phyloP scores from a whole-genome alignment of 345 rosid genomes.

The Excoecaria agallocha region DNA sequence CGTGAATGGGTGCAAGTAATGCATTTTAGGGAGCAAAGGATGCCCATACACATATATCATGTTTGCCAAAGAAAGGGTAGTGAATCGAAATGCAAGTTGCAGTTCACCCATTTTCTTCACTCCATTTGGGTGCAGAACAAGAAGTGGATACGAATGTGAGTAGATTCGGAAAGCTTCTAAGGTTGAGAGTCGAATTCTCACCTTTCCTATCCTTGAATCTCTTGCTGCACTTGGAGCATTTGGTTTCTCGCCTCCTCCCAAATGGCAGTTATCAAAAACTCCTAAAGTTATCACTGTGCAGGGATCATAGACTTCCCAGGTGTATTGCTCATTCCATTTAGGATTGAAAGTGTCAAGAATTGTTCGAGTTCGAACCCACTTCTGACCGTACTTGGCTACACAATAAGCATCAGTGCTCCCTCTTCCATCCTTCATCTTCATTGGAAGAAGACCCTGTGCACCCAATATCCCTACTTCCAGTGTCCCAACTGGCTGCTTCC shows the following conservation, averaged over 20 bases:
- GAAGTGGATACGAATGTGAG: constrained; percentile 13
- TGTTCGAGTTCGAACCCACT: constrained; percentile 17
- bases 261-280: constrained; percentile 17
- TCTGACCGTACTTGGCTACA: constrained; percentile 22
- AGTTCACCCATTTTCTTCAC: constrained; percentile 23
- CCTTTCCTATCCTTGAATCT: constrained; percentile 16
- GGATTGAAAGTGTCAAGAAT: constrained; percentile 12
- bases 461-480: constrained; percentile 16
- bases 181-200: constrained; percentile 11
- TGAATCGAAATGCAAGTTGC: constrained; percentile 15
- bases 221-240: constrained; percentile 11
- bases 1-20: constrained; percentile 17
- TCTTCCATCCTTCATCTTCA: constrained; percentile 18
- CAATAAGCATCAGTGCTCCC: constrained; percentile 18
- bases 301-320: constrained; percentile 20
- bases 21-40: constrained; percentile 20
- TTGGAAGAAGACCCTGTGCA: constrained; percentile 21
- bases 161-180: constrained; percentile 17
- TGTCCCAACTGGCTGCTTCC: constrained; percentile 18
- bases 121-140: constrained; percentile 13
- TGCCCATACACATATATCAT: constrained; percentile 19
- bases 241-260: constrained; percentile 18
- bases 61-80: constrained; percentile 13
- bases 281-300: constrained; percentile 20
- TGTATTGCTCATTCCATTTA: constrained; percentile 19